These are phyloP conservation scores for Teunomyces panamensis DNA, from an alignment of 805 yeast genomes.

Conservation along the genomic window DNA sequence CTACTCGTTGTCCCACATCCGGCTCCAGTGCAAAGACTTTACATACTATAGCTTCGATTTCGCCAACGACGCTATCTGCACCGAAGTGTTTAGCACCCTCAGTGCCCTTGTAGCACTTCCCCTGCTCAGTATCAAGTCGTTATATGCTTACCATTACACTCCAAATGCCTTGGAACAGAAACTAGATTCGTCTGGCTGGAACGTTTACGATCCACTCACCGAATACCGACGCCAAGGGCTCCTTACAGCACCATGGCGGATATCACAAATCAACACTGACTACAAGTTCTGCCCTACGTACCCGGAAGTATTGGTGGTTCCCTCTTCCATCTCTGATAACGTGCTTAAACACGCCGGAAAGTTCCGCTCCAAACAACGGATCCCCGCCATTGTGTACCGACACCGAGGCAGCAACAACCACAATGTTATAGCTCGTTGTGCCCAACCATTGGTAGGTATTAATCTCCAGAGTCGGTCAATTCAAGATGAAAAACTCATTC, in stretches of 20 bases:
- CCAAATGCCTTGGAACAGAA: conserved; percentile 69
- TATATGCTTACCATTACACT: conserved; percentile 80
- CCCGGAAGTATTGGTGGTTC: conserved; percentile 67
- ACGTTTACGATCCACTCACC: conserved; percentile 51
- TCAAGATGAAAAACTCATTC: conserved; percentile 84
- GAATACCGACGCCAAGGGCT: conserved; percentile 82
- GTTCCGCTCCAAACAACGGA: conserved; percentile 79
- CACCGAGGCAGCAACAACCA: conserved; percentile 55
- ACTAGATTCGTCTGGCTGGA: conserved; percentile 61
- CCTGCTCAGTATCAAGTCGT: conserved; percentile 38
- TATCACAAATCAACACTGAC: conserved; percentile 59
- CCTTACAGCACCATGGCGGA: conserved; percentile 56
- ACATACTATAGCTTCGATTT: conserved; percentile 79
- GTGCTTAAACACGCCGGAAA: conserved; percentile 80
- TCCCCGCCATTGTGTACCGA: conserved; percentile 79
- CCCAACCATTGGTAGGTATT: conserved; percentile 91
- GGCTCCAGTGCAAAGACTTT: conserved; percentile 81
- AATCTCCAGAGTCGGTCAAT: conserved; percentile 76
- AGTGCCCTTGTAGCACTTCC: conserved; percentile 53
- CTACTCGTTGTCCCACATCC: conserved; percentile 50
- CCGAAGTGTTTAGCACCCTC: conserved; percentile 71
- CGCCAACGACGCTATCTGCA: conserved; percentile 51
- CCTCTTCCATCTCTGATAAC: conserved; percentile 74
- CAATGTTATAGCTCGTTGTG: conserved; percentile 79
- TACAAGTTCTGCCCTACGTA: conserved; percentile 74